Evolutionary conservation across 2,329 filamentous ascomycete species (phyloP), one percentile per base, ranked within the genome.

Genomic region (Periglandula ipomoeae): DNA sequence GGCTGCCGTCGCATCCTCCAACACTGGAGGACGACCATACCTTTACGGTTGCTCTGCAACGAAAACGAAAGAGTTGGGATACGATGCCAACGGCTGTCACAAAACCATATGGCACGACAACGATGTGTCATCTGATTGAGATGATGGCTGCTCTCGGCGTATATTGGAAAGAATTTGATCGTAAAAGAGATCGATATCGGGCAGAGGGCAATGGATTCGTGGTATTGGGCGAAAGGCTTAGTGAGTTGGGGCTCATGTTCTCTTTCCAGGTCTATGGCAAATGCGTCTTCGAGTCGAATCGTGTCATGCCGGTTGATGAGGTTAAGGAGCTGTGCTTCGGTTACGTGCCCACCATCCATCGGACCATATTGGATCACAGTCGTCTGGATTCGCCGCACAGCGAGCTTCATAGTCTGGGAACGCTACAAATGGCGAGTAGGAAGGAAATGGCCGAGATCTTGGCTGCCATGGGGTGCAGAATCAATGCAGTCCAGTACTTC

Each of bases 151-250:
- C 74, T 50, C 62, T 79, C 15, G 75, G 78, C 7, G 67, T 81
- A 7, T 71, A 81, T 59, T 81, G 78, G 78, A 76, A 74, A 52
- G 73, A 76, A 47, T 81, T 81, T 53, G 73, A 79, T 54, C 67
- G 74, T 30, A 70, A 61, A 8, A 62, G 61, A 11, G 73, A 78
- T 53, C 70, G 70, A 17, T 74, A 79, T 44, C 71, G 71, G n/a
- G 76, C 70, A 4, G 75, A 78, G 48, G 76, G 76, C 20, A 79
- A 79, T 52, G 75, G 75, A 3, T 77, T 71, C 57, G 66, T 75
- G 52, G 62, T 78, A 2, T 65, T 72, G 1, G 74, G 75, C 5
- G 65, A 67, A 40, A 63, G 70, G 22, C 58, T 72, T 3, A 58
- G 61, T 23, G 76, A 79, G 4, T 65, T 79, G 0, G 78, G 78